Conservation (phyloP, 148 eudicot genomes). For the Rhododendron mucronatum region DNA sequence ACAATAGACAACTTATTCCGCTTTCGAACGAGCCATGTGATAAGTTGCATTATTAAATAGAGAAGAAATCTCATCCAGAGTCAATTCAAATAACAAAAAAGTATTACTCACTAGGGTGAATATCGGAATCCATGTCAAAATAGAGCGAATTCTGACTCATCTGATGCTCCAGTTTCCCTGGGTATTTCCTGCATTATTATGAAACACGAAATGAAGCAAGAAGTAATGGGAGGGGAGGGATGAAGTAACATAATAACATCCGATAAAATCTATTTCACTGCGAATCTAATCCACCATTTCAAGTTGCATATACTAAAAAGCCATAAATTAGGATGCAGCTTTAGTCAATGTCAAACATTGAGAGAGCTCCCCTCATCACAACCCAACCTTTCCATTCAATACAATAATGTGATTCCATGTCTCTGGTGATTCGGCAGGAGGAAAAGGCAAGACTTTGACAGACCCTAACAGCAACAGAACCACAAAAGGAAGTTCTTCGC, state of each 20-base stretch:
- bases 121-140: constrained; percentile 30
- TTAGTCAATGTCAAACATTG: neutral
- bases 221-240: neutral
- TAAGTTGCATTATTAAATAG: neutral
- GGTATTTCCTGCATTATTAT: constrained; percentile 36
- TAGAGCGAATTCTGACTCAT: constrained; percentile 21
- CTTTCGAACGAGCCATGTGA: neutral
- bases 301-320: neutral
- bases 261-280: neutral
- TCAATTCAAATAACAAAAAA: neutral
- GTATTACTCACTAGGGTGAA: constrained; percentile 23
- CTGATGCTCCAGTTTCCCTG: constrained; percentile 34
- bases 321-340: neutral
- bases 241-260: neutral
- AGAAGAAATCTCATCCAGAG: neutral
- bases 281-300: neutral
- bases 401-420: no score
- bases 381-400: no score
- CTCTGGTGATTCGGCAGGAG: neutral
- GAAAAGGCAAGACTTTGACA: neutral
- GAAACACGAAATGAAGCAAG: neutral
- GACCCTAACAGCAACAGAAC: neutral
- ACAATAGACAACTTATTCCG: neutral
- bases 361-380: neutral
- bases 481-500: neutral